phyloP scores from a whole-genome alignment of 495 filamentous ascomycete species.

The Neurospora sp. region DNA sequence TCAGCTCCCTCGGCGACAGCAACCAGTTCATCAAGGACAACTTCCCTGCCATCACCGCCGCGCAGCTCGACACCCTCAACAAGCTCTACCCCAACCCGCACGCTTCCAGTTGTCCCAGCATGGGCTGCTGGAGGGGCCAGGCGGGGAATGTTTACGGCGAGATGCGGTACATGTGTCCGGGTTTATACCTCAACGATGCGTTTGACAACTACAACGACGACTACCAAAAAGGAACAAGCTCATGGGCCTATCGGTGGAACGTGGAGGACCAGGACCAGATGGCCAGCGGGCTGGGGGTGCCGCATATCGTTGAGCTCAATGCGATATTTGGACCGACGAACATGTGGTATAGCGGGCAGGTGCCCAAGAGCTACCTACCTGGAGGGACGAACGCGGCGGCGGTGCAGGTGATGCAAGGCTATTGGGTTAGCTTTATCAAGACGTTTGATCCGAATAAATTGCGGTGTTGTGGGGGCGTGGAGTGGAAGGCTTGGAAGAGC shows the following conservation, averaged over 20 bases:
- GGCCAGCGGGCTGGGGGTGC: slow-evolving; percentile 45
- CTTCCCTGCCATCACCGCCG: slow-evolving; percentile 46
- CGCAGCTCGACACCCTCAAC: slow-evolving; percentile 48
- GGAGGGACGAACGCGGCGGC: slow-evolving; percentile 39
- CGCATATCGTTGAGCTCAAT: slow-evolving; percentile 51
- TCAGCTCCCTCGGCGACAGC: slow-evolving; percentile 34
- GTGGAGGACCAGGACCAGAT: slow-evolving; percentile 44
- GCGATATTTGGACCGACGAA: slow-evolving; percentile 47
- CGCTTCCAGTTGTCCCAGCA: slow-evolving; percentile 26
- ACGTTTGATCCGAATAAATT: slow-evolving; percentile 53
- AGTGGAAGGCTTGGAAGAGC: slow-evolving; percentile 21
- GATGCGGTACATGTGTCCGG: slow-evolving; percentile 64
- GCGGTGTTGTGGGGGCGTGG: slow-evolving; percentile 9
- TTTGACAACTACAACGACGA: slow-evolving; percentile 27
- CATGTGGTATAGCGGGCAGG: slow-evolving; percentile 2
- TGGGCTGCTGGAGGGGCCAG: slow-evolving; percentile 49
- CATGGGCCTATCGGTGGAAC: slow-evolving; percentile 59
- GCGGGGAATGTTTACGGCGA: slow-evolving; percentile 57
- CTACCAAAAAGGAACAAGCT: slow-evolving; percentile 7
- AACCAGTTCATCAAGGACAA: slow-evolving; percentile 53
- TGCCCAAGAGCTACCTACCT: slow-evolving; percentile 45
- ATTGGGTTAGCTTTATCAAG: slow-evolving; percentile 61
- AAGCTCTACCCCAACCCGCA: slow-evolving; percentile 45
- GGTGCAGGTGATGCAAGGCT: slow-evolving; percentile 50
- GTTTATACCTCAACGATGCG: slow-evolving; percentile 43